Percentiles rank a stretch among this genome's conserved stretches.
These are phyloP conservation scores for Eucalyptus sp. DNA, from an alignment of 345 rosid species.

Conservation along the genomic window DNA sequence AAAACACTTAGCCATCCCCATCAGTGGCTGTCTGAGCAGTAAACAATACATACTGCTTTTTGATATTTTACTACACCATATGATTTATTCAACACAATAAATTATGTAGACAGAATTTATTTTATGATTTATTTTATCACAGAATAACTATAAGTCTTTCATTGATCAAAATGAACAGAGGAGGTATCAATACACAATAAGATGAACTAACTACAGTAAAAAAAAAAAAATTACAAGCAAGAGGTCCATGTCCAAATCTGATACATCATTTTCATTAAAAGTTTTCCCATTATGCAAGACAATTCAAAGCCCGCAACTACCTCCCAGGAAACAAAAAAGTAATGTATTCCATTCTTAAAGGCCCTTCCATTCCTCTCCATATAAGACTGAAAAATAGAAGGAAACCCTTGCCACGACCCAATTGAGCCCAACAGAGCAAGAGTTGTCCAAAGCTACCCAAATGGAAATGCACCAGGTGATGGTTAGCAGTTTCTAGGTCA, in stretches of 20 bases:
- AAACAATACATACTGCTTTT: not conserved
- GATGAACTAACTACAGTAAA: not conserved
- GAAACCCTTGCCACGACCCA: not conserved
- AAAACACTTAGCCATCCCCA: not conserved
- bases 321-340: not conserved
- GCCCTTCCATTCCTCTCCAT: not conserved
- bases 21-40: not conserved
- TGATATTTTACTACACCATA: not conserved
- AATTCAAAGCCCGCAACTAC: not conserved
- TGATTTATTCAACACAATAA: not conserved
- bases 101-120: not conserved
- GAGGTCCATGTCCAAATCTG: not conserved
- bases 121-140: not conserved
- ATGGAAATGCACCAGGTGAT: not conserved
- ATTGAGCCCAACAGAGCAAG: not conserved
- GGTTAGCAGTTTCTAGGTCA: not conserved
- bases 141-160: not conserved
- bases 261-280: not conserved
- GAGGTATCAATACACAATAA: not conserved
- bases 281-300: not conserved
- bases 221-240: not conserved
- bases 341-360: not conserved
- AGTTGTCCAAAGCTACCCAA: not conserved
- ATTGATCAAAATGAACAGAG: not conserved
- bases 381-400: not conserved